A percentile compares a stretch with the other conserved stretches of the same genome.
Conservation (phyloP, 2,329 filamentous ascomycete species). For the Escovopsis sp. region DNA sequence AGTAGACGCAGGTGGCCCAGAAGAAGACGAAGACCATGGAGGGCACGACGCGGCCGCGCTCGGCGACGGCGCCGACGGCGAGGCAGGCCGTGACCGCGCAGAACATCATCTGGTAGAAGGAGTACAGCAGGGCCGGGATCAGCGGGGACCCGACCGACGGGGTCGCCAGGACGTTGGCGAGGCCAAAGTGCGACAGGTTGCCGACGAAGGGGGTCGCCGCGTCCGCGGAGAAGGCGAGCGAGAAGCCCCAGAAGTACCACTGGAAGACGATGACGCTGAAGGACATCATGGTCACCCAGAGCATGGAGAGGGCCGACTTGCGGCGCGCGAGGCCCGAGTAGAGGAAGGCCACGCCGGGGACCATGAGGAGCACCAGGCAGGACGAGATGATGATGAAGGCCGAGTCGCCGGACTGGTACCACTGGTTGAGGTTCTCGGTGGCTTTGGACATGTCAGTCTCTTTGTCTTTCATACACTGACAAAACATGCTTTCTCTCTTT, state of each 20-base stretch:
- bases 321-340: slow-evolving; percentile 95
- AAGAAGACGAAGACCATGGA: slow-evolving; percentile 91
- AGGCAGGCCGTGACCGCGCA: slow-evolving; percentile 86
- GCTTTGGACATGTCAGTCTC: slow-evolving; percentile 37
- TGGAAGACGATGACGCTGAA: slow-evolving; percentile 87
- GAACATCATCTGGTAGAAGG: slow-evolving; percentile 99
- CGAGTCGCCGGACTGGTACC: slow-evolving; percentile 83
- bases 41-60: slow-evolving; percentile 83
- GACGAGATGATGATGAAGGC: slow-evolving; percentile 83
- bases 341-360: slow-evolving; percentile 90
- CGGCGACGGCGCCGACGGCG: slow-evolving; percentile 79
- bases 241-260: slow-evolving; percentile 99
- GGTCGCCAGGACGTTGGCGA: slow-evolving; percentile 66
- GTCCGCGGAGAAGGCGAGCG: slow-evolving; percentile 72
- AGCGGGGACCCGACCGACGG: slow-evolving; percentile 84
- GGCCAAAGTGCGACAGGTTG: slow-evolving; percentile 74
- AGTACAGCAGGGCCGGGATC: slow-evolving; percentile 79
- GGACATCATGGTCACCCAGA: slow-evolving; percentile 94
- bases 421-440: slow-evolving; percentile 84
- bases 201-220: slow-evolving; percentile 86
- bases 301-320: slow-evolving; percentile 93
- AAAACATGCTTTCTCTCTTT: no score
- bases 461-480: no score
- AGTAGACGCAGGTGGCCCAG: slow-evolving; percentile 97
- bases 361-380: slow-evolving; percentile 92